Evolutionary conservation across 441 rosid genomes (phyloP), one percentile per base, ranked within the genome.

Genomic region (Hypseocharis bilobata): DNA sequence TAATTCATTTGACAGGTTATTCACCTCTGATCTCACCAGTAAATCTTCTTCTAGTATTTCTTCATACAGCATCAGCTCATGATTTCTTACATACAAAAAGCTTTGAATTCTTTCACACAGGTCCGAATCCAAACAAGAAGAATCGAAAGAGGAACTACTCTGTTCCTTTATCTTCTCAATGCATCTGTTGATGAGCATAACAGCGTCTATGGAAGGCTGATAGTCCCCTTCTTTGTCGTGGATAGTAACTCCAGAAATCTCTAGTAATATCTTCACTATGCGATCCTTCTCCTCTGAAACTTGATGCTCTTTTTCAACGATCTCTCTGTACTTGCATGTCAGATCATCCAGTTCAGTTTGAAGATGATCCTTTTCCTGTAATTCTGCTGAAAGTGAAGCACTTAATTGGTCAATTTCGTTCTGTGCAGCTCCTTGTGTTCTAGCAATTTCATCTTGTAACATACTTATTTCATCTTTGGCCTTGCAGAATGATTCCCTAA

Each of bases 341-440:
- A 83, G 36, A 45, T 80, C 81, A 51, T 78, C 82, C 66, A 85
- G 59, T 77, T 85, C 88, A 45, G 65, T 73, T 69, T 74, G 77
- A 60, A 82, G 63, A 70, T 63, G 79, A 67, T 82, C 81, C 78
- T 92, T 89, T 74, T 92, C 96, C 68, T 84, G 84, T 59, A 79
- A 64, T 77, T 84, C 92, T 25, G 76, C 66, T 42, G 83, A 78
- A 67, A 88, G 81, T 25, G 82, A 78, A 78, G 72, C 80, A 73
- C 79, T 77, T 76, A 92, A 73, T 13, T 68, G 80, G 62, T 86
- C 91, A 54, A 87, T 76, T 72, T 81, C 86, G 67, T 60, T 59
- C 11, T 51, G 72, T 22, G 85, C 82, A 65, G 77, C 76, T 70
- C 79, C 84, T 66, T 68, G 78, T 45, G 62, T 74, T 69, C 67